Conservation (phyloP, 2,329 filamentous ascomycete genomes). For the Fusarium nanum region DNA sequence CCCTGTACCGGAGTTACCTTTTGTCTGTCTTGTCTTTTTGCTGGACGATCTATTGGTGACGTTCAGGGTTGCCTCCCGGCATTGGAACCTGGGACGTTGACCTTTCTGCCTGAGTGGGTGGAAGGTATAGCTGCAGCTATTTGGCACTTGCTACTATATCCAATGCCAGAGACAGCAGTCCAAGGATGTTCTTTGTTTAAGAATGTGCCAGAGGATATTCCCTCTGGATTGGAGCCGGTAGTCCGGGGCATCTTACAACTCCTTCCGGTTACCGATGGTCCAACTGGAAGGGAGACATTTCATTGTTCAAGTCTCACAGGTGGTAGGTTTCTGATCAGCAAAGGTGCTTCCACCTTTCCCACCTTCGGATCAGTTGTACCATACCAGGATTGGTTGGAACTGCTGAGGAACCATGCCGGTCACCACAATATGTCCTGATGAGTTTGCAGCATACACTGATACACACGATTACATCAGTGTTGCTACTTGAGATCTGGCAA, state of each 20-base stretch:
- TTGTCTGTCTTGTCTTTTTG: background rate
- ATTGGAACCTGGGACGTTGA: background rate
- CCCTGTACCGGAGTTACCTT: conserved; percentile 1
- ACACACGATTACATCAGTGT: background rate
- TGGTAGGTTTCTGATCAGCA: no score
- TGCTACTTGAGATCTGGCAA: background rate
- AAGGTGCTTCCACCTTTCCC: background rate
- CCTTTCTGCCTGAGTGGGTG: background rate
- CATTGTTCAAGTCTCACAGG: background rate
- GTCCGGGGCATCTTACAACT: background rate
- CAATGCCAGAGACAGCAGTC: background rate
- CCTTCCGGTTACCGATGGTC: background rate
- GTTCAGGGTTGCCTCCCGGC: background rate
- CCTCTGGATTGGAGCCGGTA: background rate
- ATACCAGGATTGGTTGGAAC: background rate
- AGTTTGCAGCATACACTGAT: no score
- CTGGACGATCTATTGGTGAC: background rate
- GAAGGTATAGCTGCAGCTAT: background rate
- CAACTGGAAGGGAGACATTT: background rate
- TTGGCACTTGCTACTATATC: background rate
- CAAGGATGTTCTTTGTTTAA: background rate
- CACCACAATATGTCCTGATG: background rate
- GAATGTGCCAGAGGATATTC: background rate
- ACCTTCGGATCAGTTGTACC: background rate
- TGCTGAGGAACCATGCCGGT: background rate